phyloP scores from a whole-genome alignment of 176 grass and related monocot genomes.

The Carex myosuroides region DNA sequence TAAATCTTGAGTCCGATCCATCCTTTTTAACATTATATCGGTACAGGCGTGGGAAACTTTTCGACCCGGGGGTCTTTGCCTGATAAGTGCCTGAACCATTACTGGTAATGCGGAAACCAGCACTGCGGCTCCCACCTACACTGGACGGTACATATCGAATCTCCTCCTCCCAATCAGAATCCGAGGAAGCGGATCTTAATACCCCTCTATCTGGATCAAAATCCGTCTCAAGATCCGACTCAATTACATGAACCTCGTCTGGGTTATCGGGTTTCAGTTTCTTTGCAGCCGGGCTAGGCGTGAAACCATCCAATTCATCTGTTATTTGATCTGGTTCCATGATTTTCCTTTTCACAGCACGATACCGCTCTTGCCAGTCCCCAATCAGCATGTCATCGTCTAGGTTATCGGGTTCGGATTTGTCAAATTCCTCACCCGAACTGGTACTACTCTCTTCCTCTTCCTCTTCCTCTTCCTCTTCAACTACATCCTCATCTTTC shows the following conservation, averaged over 20 bases:
- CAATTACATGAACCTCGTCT: conserved; percentile 25
- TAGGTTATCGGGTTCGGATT: conserved; percentile 31
- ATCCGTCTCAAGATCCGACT: conserved; percentile 9
- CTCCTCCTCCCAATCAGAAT: conserved; percentile 26
- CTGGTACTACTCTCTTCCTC: not conserved
- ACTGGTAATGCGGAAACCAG: not conserved
- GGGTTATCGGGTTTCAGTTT: conserved; percentile 30
- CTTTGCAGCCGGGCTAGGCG: conserved; percentile 25
- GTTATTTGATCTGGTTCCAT: conserved; percentile 11
- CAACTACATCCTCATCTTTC: conserved; percentile 9
- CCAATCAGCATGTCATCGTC: conserved; percentile 29
- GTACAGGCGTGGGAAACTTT: conserved; percentile 13
- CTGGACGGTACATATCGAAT: not conserved
- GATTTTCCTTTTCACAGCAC: conserved; percentile 6
- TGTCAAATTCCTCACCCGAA: conserved; percentile 13
- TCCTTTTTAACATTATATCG: not conserved
- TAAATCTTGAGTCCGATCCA: conserved; percentile 27
- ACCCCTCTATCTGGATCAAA: conserved; percentile 9
- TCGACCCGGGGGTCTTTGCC: conserved; percentile 23
- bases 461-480: conserved; percentile 35
- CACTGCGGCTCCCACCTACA: not conserved
- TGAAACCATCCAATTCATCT: conserved; percentile 20
- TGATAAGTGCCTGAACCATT: conserved; percentile 33
- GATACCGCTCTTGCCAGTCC: not conserved
- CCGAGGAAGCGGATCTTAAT: conserved; percentile 20